These are phyloP conservation scores for Yamadazyma mexicana DNA, from an alignment of 1,139 yeast species.

Conservation along the genomic window DNA sequence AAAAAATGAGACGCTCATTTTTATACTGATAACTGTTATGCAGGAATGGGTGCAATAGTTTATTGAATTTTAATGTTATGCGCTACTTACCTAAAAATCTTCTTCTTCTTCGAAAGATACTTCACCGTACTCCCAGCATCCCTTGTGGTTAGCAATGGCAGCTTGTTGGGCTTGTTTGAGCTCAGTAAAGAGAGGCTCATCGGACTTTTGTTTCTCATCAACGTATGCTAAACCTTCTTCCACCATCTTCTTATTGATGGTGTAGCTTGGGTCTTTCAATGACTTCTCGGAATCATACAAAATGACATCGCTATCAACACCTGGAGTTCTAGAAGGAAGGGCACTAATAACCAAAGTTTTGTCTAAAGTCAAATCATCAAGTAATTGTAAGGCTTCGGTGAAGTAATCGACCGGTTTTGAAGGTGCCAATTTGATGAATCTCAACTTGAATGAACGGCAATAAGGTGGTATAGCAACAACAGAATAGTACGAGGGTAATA, in stretches of 20 bases:
- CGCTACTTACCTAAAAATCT: not conserved
- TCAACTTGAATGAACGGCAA: slow-evolving; percentile 58
- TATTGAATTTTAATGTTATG: not conserved
- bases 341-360: slow-evolving; percentile 61
- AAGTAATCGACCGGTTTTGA: slow-evolving; percentile 56
- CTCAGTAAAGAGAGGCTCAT: slow-evolving; percentile 36
- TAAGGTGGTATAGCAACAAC: slow-evolving; percentile 47
- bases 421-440: slow-evolving; percentile 63
- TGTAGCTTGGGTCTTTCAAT: slow-evolving; percentile 53
- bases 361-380: slow-evolving; percentile 56
- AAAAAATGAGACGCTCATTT: too few species aligned
- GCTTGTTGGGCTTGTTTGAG: slow-evolving; percentile 41
- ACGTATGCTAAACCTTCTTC: slow-evolving; percentile 68
- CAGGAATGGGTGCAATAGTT: not conserved
- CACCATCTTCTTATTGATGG: slow-evolving; percentile 64
- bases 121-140: slow-evolving; percentile 86
- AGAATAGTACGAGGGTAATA: slow-evolving; percentile 55
- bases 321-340: slow-evolving; percentile 36
- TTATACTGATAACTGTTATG: not conserved
- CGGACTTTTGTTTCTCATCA: slow-evolving; percentile 39
- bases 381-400: slow-evolving; percentile 56
- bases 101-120: slow-evolving; percentile 61
- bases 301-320: slow-evolving; percentile 49
- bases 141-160: slow-evolving; percentile 57
- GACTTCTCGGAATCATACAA: slow-evolving; percentile 65